Base-by-base conservation (phyloP, 257 asterid genomes). In the Solanum ossicruentum region DNA sequence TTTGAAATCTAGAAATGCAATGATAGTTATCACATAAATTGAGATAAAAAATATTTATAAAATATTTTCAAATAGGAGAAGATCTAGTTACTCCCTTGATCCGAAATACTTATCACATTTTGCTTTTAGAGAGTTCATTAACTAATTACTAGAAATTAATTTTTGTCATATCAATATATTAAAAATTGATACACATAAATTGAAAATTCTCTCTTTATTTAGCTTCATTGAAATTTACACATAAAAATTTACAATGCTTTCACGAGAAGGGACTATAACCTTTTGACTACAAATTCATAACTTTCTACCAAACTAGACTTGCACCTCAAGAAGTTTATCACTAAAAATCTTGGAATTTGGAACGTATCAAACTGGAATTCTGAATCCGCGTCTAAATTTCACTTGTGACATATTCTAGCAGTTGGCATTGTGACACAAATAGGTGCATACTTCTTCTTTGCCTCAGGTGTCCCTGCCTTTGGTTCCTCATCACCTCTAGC, bases 361-460 rank as follows among this genome's bases (percentile, higher is more conserved):
- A 3, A 66, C 47, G 0, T 41, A 3, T 15, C 36, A 67, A 66
- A 15, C 49, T 28, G 8, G 8, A 67, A 67, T 28, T 0, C 1
- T 2, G 7, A 15, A 32, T 32, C 21, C 21, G 7, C 6, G 0
- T 15, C 11, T 32, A 15, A 3, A 3, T 13, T 66, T 67, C 21
- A 87, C 75, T 92, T 84, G 87, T 61, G 94, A 82, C 96, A 93
- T 58, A 93, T 89, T 54, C 86, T 87, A 52, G 98, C 96, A 8
- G 98, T 93, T 3, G 97, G 92, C 90, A 88, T 94, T 23, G 97
- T 92, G 39, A 92, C 95, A 63, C 98, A 93, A 10, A 95, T 12
- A 7, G 95, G 93, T 0, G 92, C 95, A 47, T 95, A 95, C 90
- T 93, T 93, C 91, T 93, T 93, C 88, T 85, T 92, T 3, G 97